Base-by-base conservation (phyloP, 192 early-diverging fungal genomes). In the Coemansia sp. region DNA sequence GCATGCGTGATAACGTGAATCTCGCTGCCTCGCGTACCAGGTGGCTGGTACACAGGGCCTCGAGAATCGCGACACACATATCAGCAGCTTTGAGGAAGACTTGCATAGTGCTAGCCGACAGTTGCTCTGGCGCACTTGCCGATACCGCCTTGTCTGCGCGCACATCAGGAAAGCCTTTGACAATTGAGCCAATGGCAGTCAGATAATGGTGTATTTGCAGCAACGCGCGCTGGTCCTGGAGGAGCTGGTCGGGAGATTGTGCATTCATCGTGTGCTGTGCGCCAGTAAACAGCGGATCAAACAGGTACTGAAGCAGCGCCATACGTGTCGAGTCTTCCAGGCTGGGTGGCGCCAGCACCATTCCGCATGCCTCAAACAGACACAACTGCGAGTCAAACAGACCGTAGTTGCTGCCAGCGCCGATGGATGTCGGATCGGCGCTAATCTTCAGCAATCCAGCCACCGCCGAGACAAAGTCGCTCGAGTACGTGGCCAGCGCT, bases 361-460 rank as follows among this genome's bases (percentile, higher is more conserved):
- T 84, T n/a, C 95, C 95, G 62, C 91, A 91, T 7, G 93, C 88
- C 73, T 98, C 95, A 83, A 94, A 96, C 37, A 96, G 68, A 73
- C 90, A 96, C 25, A 92, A 69, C 74, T 96, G 94, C 57, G 88
- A 89, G 64, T 89, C 88, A 62, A 91, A 93, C 53, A 87, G 81
- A 21, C 85, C 84, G 60, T 77, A 72, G 49, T 64, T 55, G 23
- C 59, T 17, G 19, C 10, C 25, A 14, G 19, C 29, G 26, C 48
- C 57, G 1, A 57, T 50, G 2, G 43, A 47, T n/a, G 41, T 37
- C 35, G 59, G 64, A 11, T 88, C 82, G n/a, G 87, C 87, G 55
- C 82, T 87, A 6, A 92, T 83, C 8, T 88, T 85, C 39, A 94
- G 83, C 65, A 98, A 71, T 61, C 90, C 88, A 58, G 72, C 72